Evolutionary conservation across 805 yeast genomes (phyloP), one percentile per base, ranked within the genome.

Genomic region (Yamadazyma ubonensis): DNA sequence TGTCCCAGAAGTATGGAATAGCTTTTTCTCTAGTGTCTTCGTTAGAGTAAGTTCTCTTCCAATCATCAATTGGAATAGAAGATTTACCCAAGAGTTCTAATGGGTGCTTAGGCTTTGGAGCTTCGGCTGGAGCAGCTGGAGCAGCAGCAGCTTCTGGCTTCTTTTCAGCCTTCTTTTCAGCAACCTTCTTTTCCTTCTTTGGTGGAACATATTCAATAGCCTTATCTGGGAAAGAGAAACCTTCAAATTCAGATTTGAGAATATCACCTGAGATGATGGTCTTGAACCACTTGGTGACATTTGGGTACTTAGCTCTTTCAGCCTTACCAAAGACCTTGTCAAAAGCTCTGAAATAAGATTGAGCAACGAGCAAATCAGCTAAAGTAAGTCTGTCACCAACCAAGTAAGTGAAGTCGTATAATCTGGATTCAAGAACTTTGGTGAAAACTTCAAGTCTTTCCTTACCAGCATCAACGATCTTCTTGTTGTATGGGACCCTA

Each of bases 11-110:
- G 90, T 91, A 93, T 65, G 98, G 98, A 55, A 91, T 76, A 52
- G 97, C 96, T 53, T 70, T 81, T 64, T 80, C 83, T 73, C 97
- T 86, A 64, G 98, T 91, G 59, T 93, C 98, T 73, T 88, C 91
- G 79, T 91, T 93, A 50, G 97, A 89, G 83, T 93, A 91, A 52
- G 72, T 71, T 75, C 96, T 85, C 81, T 93, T 93, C 95, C 96
- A 90, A 70, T 87, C 93, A 63, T 91, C 97, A 49, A 91, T 58
- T 46, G 79, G 70, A 55, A 81, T 71, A 54, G 75, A 71, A 46
- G 87, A 65, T 63, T 78, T 83, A 57, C 93, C 95, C 50, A 91
- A 79, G 44, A 75, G 71, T 65, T 80, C 95, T 65, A 90, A 79
- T 61, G 98, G 97, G 74, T 91, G 98, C 70, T 84, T 85, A 53